These are phyloP conservation scores for Sporisorium scitamineum DNA, from an alignment of 1,284 basidiomycete genomes.

Conservation along the genomic window DNA sequence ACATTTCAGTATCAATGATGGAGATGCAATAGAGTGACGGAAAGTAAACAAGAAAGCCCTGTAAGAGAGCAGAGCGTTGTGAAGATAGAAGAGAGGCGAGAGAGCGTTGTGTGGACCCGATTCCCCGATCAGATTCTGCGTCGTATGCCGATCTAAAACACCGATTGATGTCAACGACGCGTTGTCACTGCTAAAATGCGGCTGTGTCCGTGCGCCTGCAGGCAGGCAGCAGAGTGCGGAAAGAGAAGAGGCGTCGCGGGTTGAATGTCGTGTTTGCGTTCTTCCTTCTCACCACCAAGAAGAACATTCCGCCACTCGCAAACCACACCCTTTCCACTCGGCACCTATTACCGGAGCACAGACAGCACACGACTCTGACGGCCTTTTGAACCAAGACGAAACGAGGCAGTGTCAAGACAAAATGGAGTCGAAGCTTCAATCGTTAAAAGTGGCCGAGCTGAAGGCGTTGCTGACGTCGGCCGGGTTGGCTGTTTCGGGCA, in stretches of 20 bases:
- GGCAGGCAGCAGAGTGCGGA: background rate
- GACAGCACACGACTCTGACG: background rate
- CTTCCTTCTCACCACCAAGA: conserved; percentile 5
- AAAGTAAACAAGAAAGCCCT: background rate
- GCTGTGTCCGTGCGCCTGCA: conserved; percentile 4
- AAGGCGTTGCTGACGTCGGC: conserved; percentile 58
- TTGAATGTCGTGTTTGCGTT: conserved; percentile 1
- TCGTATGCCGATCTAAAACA: background rate
- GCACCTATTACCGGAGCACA: background rate
- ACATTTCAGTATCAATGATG: background rate
- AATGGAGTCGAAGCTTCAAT: conserved; percentile 62
- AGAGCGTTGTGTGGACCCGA: background rate
- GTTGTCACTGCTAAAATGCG: background rate
- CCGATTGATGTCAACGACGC: background rate
- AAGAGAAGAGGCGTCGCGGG: background rate
- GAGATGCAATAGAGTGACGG: background rate
- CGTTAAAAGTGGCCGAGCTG: conserved; percentile 64
- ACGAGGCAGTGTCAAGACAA: too few species aligned
- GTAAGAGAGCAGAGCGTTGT: too few species aligned
- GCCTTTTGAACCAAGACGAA: too few species aligned
- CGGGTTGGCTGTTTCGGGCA: conserved; percentile 53
- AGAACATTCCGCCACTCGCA: background rate
- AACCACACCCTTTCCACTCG: background rate
- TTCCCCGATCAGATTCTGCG: background rate
- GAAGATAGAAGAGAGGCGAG: background rate